phyloP scores from a whole-genome alignment of 2,329 filamentous ascomycete genomes.

The Neonectria neomacrospora region DNA sequence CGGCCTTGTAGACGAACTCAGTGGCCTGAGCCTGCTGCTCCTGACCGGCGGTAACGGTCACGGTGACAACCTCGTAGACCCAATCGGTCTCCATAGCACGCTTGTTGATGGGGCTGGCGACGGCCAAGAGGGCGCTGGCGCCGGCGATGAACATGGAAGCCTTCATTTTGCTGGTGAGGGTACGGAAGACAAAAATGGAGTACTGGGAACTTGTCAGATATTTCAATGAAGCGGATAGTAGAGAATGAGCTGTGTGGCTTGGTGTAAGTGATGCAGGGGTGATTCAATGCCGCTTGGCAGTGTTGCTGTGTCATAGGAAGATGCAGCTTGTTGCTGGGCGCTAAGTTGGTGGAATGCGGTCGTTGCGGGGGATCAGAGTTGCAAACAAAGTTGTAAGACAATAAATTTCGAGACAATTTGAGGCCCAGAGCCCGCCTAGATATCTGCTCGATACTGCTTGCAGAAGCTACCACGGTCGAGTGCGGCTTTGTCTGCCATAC shows the following conservation, averaged over 20 bases:
- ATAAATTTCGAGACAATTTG: conserved; percentile 11
- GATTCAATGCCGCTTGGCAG: conserved; percentile 34
- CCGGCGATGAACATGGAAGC: conserved; percentile 58
- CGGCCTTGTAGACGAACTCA: conserved; percentile 41
- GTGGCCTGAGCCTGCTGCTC: conserved; percentile 32
- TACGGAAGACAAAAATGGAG: conserved; percentile 23
- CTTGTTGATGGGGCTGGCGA: conserved; percentile 56
- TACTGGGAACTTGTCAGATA: conserved; percentile 40
- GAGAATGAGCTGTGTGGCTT: conserved; percentile 31
- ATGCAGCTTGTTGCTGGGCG: background rate
- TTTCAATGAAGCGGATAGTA: conserved; percentile 26
- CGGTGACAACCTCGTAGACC: conserved; percentile 56
- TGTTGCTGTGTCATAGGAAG: conserved; percentile 24
- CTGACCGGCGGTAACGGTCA: conserved; percentile 56
- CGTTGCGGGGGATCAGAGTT: conserved; percentile 6
- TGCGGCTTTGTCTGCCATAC: background rate
- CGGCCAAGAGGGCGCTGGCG: conserved; percentile 58
- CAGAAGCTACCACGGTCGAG: background rate
- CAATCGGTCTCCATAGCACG: conserved; percentile 54
- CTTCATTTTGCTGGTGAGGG: conserved; percentile 58
- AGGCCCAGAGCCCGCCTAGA: background rate
- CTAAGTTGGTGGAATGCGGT: conserved; percentile 8
- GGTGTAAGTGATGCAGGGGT: conserved; percentile 24
- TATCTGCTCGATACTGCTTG: background rate
- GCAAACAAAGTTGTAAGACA: conserved; percentile 8